Percentiles rank a stretch among this genome's conserved stretches.
Evolutionary conservation across 768 basidiomycete genomes (phyloP).

Genomic region (Hericium erinaceus): DNA sequence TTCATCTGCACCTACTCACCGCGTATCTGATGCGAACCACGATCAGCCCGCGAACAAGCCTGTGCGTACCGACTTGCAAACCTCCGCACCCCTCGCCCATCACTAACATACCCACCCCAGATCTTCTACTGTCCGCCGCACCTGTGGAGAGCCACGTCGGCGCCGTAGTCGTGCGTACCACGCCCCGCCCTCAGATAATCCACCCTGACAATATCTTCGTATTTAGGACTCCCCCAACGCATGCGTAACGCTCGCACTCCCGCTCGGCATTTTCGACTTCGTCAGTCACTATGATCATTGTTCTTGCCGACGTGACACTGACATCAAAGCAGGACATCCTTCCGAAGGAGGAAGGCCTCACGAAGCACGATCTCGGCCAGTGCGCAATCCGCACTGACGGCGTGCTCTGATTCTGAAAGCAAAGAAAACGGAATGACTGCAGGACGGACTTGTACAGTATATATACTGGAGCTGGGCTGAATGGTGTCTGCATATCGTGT

Average conservation of each 20-base stretch:
- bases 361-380: conserved; percentile 50
- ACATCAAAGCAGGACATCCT: conserved; percentile 45
- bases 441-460: background rate
- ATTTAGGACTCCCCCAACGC: conserved; percentile 66
- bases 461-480: no score
- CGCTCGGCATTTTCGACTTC: conserved; percentile 70
- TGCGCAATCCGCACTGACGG: conserved; percentile 62
- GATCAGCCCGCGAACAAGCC: conserved; percentile 64
- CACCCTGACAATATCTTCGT: background rate
- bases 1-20: background rate
- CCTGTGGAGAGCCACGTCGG: conserved; percentile 63
- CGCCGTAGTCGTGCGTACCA: conserved; percentile 51
- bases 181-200: background rate
- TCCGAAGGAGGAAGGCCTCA: conserved; percentile 53
- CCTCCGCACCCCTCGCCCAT: background rate
- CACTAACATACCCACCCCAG: conserved; percentile 20
- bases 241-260: conserved; percentile 64
- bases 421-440: background rate
- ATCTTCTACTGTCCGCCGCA: conserved; percentile 59
- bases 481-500: no score
- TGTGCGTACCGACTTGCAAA: conserved; percentile 29
- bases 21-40: background rate
- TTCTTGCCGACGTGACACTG: background rate
- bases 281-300: conserved; percentile 26
- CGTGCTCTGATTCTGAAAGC: conserved; percentile 24